Evolutionary conservation across 2,329 filamentous ascomycete species (phyloP), one percentile per base, ranked within the genome.

Genomic region (Aureobasidium zeae): DNA sequence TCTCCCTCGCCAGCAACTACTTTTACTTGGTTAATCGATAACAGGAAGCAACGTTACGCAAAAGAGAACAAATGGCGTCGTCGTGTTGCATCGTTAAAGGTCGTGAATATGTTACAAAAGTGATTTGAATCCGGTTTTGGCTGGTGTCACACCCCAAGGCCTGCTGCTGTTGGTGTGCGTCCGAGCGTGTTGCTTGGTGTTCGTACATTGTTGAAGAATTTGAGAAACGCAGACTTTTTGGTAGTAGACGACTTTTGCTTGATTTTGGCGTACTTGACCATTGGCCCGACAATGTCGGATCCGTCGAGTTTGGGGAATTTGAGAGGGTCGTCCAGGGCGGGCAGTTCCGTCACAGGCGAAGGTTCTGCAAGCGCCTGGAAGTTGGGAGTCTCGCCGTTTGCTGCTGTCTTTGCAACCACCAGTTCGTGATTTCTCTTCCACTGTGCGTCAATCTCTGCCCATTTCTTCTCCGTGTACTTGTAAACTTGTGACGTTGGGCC

Each of bases 281-380:
- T 94, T 5, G 88, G 88, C 1, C 88, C 88, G 32, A 95, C 86
- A 58, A 95, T 93, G 61, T 94, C 88, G 54, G 88, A 82, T 55
- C 94, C 87, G 41, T 87, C 87, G 17, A 89, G 76, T 53, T 81
- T 79, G 17, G 87, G 87, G 56, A 94, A 95, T 62, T 95, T 94
- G 57, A 83, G 82, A 45, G 81, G 71, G 57, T 84, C 79, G 49
- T 81, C 70, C 53, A 88, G 74, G 19, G 75, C 72, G 0, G 83
- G 82, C 51, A 87, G 77, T 45, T 76, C 37, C 47, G 75, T 76
- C 30, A 81, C 70, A 21, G 79, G 67, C 46, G 73, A 66, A 24
- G 56, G 70, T 58, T 64, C 72, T 55, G 59, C 65, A 24, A 61
- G 49, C 24, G 48, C 36, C 35, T 49, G 49, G 28, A 50, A 68